These are phyloP conservation scores for Fusarium irregulare DNA, from an alignment of 2,329 filamentous ascomycete genomes.

Conservation along the genomic window DNA sequence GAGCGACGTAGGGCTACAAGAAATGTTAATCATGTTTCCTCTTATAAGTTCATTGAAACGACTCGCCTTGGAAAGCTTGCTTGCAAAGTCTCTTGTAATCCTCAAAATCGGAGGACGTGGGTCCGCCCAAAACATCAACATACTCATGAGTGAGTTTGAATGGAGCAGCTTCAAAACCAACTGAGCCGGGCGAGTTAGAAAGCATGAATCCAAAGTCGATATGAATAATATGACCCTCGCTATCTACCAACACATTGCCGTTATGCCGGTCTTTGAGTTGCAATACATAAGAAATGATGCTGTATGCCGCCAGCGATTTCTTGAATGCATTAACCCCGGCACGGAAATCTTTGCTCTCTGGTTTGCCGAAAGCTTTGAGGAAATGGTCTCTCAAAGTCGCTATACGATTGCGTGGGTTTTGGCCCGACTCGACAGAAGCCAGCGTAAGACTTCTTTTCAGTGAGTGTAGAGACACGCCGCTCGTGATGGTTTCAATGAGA, in stretches of 20 bases:
- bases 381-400: conserved; percentile 87
- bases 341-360: conserved; percentile 75
- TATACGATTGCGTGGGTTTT: conserved; percentile 79
- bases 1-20: conserved; percentile 75
- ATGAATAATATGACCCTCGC: conserved; percentile 86
- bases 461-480: conserved; percentile 87
- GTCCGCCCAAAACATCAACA: conserved; percentile 82
- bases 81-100: conserved; percentile 85
- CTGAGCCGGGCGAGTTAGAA: conserved; percentile 84
- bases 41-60: neutral
- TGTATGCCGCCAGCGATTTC: conserved; percentile 84
- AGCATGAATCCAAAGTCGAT: conserved; percentile 94
- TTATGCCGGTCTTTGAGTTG: conserved; percentile 90
- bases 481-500: conserved; percentile 88
- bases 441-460: conserved; percentile 85
- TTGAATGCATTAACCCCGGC: conserved; percentile 83
- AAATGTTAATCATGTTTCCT: conserved; percentile 17
- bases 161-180: conserved; percentile 87
- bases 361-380: conserved; percentile 78
- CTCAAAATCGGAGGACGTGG: conserved; percentile 75
- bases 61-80: conserved; percentile 80
- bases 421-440: conserved; percentile 76
- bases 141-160: conserved; percentile 91
- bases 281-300: conserved; percentile 84
- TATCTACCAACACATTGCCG: conserved; percentile 87